Base-by-base conservation (phyloP, 179 eudicot species). In the Spinacia oleracea region DNA sequence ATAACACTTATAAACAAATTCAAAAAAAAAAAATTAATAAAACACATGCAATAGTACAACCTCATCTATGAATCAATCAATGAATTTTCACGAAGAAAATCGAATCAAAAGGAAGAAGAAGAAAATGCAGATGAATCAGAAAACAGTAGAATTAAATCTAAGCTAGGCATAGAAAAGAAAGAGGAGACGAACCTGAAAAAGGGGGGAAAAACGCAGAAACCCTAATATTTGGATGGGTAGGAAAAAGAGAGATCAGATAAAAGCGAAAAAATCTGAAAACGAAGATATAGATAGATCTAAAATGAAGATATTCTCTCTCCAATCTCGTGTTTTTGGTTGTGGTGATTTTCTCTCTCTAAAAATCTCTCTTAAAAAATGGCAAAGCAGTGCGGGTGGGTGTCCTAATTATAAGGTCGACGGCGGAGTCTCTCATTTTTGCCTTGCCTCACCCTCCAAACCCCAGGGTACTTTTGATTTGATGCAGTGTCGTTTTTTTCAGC, bases 251-350 rank as follows among this genome's bases (percentile, higher is more conserved):
- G 84, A 75, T 67, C 43, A 82, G 75, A 73, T 29, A 79, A 83
- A 50, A 8, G 80, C 83, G 77, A 79, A 79, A 83, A 76, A 53
- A 79, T 83, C 83, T 83, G 34, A 58, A 14, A 53, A 25, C 82
- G 85, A 46, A 79, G 70, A 83, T 83, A 83, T 83, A 83, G 85
- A 79, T 66, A 78, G 79, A 82, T 78, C 78, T 78, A 50, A 38
- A 50, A 38, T 60, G 25, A 29, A 38, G 40, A 38, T 16, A 15
- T 65, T 78, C 56, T 29, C 25, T 34, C 18, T 76, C 15, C 40
- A 14, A 18, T 75, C 70, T 60, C 34, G n/a, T 18, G 5, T 42
- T 2, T 66, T 58, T n/a, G 8, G 7, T 21, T 9, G 46, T 43
- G 38, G 53, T 14, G 21, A 2, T 34, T 46, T n/a, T 48, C 75